Conservation (phyloP, 495 filamentous ascomycete genomes). For the Penicillium diatomitis region DNA sequence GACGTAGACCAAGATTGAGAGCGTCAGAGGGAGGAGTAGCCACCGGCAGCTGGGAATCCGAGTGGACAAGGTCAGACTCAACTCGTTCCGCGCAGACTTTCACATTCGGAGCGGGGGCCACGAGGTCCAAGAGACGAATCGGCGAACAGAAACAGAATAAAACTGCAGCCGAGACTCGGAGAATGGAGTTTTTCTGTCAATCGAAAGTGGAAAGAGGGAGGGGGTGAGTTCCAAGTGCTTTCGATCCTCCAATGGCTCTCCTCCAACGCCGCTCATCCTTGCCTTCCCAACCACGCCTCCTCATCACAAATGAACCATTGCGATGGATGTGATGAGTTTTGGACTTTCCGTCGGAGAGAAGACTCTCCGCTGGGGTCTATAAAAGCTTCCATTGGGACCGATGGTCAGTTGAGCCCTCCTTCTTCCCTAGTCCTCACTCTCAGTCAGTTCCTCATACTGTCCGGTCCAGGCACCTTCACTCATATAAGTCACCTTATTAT, state of each 20-base stretch:
- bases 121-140: slow-evolving; percentile 37
- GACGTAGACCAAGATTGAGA: slow-evolving; percentile 19
- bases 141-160: slow-evolving; percentile 28
- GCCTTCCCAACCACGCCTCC: slow-evolving; percentile 11
- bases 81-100: slow-evolving; percentile 16
- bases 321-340: background rate
- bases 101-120: slow-evolving; percentile 44
- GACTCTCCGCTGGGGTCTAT: slow-evolving; percentile 50
- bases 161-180: slow-evolving; percentile 28
- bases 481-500: slow-evolving; percentile 3
- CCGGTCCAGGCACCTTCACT: slow-evolving; percentile 12
- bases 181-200: slow-evolving; percentile 17
- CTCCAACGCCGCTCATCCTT: slow-evolving; percentile 18
- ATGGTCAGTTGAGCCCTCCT: slow-evolving; percentile 28
- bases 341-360: slow-evolving; percentile 31
- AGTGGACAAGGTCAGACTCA: slow-evolving; percentile 24
- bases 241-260: slow-evolving; percentile 37
- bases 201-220: slow-evolving; percentile 28
- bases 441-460: slow-evolving; percentile 30
- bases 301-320: slow-evolving; percentile 9
- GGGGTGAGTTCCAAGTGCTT: slow-evolving; percentile 34
- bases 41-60: slow-evolving; percentile 25
- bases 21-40: slow-evolving; percentile 14
- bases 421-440: slow-evolving; percentile 48
- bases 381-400: slow-evolving; percentile 48